A percentile compares a stretch with the other conserved stretches of the same genome.
phyloP scores from a whole-genome alignment of 768 basidiomycete genomes.

The Suillus spraguei region DNA sequence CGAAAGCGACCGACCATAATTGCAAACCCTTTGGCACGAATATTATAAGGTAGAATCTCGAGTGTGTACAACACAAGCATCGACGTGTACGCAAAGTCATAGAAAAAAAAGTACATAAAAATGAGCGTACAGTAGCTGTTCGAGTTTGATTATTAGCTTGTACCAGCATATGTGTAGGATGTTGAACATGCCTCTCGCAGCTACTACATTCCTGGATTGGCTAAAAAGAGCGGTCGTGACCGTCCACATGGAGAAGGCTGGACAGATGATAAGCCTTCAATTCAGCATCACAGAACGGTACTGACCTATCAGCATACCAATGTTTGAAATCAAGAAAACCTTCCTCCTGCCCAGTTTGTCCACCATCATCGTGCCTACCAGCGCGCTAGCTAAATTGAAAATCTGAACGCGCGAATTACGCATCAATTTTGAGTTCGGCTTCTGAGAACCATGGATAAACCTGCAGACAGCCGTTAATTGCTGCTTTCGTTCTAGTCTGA shows the following conservation, averaged over 20 bases:
- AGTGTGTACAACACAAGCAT: constrained; percentile 66
- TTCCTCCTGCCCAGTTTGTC: constrained; percentile 70
- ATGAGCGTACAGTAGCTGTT: constrained; percentile 65
- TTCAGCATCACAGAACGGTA: not conserved
- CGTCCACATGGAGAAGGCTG: constrained; percentile 63
- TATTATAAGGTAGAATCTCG: constrained; percentile 79
- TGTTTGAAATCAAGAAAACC: constrained; percentile 66
- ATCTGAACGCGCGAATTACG: constrained; percentile 34
- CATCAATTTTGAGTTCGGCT: not conserved
- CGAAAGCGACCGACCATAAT: constrained; percentile 58
- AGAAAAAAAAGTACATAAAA: constrained; percentile 52
- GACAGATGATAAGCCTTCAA: not conserved
- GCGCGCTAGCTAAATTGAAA: constrained; percentile 67
- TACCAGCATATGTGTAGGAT: not conserved
- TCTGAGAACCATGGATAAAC: constrained; percentile 28
- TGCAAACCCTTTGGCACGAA: constrained; percentile 81
- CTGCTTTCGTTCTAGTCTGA: constrained; percentile 51
- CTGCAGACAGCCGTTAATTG: constrained; percentile 67
- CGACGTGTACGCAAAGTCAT: constrained; percentile 78
- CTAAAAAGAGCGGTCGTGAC: constrained; percentile 45
- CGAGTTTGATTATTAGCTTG: not conserved
- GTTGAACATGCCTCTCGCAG: constrained; percentile 30
- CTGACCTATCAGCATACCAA: constrained; percentile 59
- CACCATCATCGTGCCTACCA: constrained; percentile 61
- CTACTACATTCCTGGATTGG: constrained; percentile 26